These are phyloP conservation scores for Vigna trinervia DNA, from an alignment of 306 rosid genomes.

Conservation along the genomic window DNA sequence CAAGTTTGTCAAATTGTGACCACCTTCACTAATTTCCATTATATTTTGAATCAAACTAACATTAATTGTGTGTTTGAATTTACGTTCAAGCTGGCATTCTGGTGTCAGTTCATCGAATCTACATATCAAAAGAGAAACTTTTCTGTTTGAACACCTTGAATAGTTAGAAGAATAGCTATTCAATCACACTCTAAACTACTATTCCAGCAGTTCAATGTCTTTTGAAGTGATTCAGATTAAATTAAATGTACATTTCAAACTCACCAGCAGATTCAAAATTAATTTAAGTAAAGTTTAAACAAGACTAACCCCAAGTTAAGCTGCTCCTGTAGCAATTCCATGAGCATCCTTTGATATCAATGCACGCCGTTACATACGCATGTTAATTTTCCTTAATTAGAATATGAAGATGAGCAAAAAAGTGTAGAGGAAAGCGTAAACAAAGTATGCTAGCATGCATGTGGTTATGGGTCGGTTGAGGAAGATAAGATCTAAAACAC, in stretches of 20 bases:
- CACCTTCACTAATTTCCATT: neutral
- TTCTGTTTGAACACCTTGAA: no score
- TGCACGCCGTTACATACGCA: neutral
- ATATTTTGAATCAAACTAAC: neutral
- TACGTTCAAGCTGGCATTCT: no score
- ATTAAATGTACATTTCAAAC: neutral
- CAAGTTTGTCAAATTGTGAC: neutral
- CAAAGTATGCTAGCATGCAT: neutral
- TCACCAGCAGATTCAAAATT: neutral
- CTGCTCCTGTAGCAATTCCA: neutral
- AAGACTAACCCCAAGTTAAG: neutral
- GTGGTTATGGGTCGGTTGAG: neutral
- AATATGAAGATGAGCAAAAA: neutral
- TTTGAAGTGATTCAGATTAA: neutral
- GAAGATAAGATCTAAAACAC: conserved; percentile 30
- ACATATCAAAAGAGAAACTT: no score
- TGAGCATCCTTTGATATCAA: conserved; percentile 1
- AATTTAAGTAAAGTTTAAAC: neutral
- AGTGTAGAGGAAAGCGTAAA: neutral
- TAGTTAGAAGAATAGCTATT: no score
- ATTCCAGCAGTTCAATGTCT: neutral
- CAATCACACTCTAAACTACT: no score
- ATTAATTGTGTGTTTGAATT: neutral
- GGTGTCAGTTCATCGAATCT: no score
- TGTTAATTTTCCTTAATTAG: neutral